phyloP scores from a whole-genome alignment of 179 eudicot species.

The Patellifolia procumbens region DNA sequence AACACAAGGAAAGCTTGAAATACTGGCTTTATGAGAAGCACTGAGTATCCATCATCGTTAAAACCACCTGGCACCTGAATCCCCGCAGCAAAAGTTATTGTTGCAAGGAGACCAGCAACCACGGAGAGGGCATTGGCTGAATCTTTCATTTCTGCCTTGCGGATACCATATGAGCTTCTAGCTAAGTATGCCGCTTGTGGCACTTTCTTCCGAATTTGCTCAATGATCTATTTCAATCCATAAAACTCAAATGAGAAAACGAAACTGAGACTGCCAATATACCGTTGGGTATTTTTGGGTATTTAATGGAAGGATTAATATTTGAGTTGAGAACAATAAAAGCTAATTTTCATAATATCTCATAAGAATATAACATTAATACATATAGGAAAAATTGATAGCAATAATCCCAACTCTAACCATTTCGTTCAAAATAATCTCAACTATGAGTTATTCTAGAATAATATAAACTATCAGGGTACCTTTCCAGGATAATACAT shows the following conservation, averaged over 20 bases:
- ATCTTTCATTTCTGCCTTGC: constrained; percentile 4
- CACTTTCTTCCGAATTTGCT: neutral
- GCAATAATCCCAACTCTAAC: too few relatives aligned
- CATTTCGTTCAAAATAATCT: too few relatives aligned
- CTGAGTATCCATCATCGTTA: neutral
- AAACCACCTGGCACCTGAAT: constrained; percentile 3
- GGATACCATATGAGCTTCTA: constrained; percentile 23
- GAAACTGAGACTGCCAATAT: too few relatives aligned
- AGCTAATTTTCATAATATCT: too few relatives aligned
- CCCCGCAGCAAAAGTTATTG: constrained; percentile 6
- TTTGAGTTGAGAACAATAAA: too few relatives aligned
- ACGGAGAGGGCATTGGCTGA: constrained; percentile 4
- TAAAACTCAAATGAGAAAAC: neutral
- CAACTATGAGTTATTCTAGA: too few relatives aligned
- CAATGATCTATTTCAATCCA: constrained; percentile 1
- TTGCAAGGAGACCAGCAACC: neutral
- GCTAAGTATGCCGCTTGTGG: neutral
- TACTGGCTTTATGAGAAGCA: neutral
- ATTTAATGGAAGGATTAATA: too few relatives aligned
- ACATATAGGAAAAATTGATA: too few relatives aligned
- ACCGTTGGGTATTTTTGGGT: too few relatives aligned
- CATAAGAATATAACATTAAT: too few relatives aligned
- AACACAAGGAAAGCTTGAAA: neutral
- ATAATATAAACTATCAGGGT: too few relatives aligned
- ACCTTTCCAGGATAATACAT: too few relatives aligned